Evolutionary conservation across 345 rosid genomes (phyloP).

Genomic region (Alliaria petiolata): DNA sequence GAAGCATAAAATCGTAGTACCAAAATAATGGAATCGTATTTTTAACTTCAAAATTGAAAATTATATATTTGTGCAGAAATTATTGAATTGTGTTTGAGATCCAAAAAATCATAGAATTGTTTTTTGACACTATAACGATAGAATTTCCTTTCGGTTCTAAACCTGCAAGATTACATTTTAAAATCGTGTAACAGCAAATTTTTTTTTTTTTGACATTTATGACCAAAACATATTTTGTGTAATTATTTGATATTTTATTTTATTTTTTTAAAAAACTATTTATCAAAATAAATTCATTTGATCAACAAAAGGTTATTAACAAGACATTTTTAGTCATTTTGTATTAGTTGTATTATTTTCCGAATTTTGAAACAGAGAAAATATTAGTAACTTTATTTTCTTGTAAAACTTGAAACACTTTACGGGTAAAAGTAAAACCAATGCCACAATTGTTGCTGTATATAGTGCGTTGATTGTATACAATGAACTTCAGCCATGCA

Average conservation of each 20-base stretch:
- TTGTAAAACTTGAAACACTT: not conserved
- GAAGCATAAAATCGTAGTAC: not conserved
- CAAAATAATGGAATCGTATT: too few species aligned
- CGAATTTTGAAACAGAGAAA: not conserved
- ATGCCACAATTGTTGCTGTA: not conserved
- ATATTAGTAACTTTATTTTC: not conserved
- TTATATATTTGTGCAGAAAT: too few species aligned
- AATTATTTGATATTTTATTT: not conserved
- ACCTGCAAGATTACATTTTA: too few species aligned
- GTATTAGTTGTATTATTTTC: not conserved
- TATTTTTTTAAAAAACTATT: too few species aligned
- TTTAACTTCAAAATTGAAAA: not conserved
- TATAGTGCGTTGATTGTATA: conserved; percentile 1
- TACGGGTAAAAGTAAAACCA: not conserved
- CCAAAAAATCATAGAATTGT: too few species aligned
- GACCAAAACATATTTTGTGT: too few species aligned
- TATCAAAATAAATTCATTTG: too few species aligned
- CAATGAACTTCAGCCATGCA: not conserved
- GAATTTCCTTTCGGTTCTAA: too few species aligned
- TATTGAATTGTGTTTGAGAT: not conserved
- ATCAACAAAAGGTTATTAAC: not conserved
- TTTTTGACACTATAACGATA: too few species aligned
- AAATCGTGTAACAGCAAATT: too few species aligned
- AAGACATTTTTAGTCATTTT: not conserved
- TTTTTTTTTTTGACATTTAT: too few species aligned